These are phyloP conservation scores for Gamsiella multidivaricata DNA, from an alignment of 192 early-diverging fungal species.

Conservation along the genomic window DNA sequence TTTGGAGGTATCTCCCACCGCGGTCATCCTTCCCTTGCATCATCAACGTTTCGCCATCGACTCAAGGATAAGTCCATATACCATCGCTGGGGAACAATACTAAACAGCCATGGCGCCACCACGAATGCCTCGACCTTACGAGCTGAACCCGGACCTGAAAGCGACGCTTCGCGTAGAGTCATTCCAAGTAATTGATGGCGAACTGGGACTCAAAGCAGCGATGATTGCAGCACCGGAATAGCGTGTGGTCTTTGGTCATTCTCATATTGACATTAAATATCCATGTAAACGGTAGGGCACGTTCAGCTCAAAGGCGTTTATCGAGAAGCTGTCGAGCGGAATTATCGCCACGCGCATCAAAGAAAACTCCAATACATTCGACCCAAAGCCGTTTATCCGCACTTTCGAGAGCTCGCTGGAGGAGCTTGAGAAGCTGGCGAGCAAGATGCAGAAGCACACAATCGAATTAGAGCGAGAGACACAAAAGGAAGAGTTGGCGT, in stretches of 20 bases:
- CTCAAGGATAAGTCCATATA: too few species aligned
- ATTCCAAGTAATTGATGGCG: constrained; percentile 54
- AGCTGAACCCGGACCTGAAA: constrained; percentile 57
- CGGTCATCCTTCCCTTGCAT: too few species aligned
- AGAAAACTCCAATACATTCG: constrained; percentile 68
- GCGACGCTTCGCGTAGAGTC: constrained; percentile 57
- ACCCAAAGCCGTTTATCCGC: constrained; percentile 92
- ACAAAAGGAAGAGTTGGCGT: constrained; percentile 75
- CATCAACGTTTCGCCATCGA: too few species aligned
- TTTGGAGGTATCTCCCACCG: too few species aligned
- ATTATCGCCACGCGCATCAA: constrained; percentile 47
- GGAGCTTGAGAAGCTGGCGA: constrained; percentile 81
- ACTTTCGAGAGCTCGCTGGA: constrained; percentile 89
- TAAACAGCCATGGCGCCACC: constrained; percentile 24
- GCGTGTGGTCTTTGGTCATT: constrained; percentile 16
- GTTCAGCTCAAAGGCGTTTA: constrained; percentile 41
- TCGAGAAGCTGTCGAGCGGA: constrained; percentile 38
- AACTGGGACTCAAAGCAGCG: too few species aligned
- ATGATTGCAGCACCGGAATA: constrained; percentile 71
- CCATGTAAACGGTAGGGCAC: constrained; percentile 33
- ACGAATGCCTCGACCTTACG: constrained; percentile 53
- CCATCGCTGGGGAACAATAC: too few species aligned
- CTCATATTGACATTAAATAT: background rate
- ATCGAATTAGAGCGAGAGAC: constrained; percentile 85
- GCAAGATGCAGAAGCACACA: constrained; percentile 84